A percentile compares a stretch with the other conserved stretches of the same genome.
These are phyloP conservation scores for Scutellaria galericulata DNA, from an alignment of 257 asterid genomes.

Conservation along the genomic window DNA sequence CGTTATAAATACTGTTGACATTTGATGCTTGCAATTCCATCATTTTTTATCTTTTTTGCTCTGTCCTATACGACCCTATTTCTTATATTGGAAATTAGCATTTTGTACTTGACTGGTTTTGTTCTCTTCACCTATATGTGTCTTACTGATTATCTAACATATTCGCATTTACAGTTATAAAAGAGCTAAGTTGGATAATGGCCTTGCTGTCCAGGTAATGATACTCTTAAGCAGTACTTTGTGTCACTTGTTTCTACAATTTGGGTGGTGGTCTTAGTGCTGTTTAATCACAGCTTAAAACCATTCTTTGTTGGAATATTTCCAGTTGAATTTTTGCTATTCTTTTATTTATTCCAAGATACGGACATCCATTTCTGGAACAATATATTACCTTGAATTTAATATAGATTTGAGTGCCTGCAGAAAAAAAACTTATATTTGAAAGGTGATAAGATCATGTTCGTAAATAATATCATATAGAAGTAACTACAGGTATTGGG, in stretches of 20 bases:
- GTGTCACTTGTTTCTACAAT: conserved; percentile 6
- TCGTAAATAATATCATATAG: background rate
- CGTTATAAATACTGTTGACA: conserved; percentile 16
- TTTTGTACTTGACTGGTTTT: conserved; percentile 26
- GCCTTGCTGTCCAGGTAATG: conserved; percentile 79
- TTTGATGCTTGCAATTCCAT: background rate
- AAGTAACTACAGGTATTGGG: conserved; percentile 1
- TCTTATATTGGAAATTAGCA: conserved; percentile 19
- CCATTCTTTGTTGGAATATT: background rate
- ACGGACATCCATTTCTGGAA: background rate
- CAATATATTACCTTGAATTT: conserved; percentile 3
- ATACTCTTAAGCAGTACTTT: conserved; percentile 17
- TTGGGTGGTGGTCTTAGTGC: conserved; percentile 7
- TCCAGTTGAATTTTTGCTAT: conserved; percentile 4
- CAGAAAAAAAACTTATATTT: background rate
- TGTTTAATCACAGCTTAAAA: background rate
- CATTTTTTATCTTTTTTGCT: background rate
- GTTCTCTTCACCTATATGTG: conserved; percentile 20
- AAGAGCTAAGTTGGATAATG: conserved; percentile 89
- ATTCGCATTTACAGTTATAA: conserved; percentile 64
- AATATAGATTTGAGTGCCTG: background rate
- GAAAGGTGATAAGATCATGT: background rate
- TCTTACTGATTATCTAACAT: conserved; percentile 17
- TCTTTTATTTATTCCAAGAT: background rate
- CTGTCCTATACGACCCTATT: conserved; percentile 10